phyloP scores from a whole-genome alignment of 768 basidiomycete genomes.

The Daedalea quercina region DNA sequence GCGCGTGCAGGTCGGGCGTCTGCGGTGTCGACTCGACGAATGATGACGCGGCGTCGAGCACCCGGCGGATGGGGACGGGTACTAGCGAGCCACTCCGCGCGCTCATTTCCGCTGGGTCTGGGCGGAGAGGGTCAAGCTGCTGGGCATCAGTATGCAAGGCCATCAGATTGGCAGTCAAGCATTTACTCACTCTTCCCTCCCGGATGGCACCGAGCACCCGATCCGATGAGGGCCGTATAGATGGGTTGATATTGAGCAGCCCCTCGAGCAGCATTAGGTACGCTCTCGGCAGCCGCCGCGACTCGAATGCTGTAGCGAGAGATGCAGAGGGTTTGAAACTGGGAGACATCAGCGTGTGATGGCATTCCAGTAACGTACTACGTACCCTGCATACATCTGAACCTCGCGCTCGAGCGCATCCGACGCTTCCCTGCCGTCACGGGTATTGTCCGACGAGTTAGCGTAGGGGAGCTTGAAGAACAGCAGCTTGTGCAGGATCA shows the following conservation, averaged over 20 bases:
- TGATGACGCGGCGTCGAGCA: not conserved
- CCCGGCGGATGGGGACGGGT: conserved; percentile 4
- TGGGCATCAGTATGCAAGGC: conserved; percentile 6
- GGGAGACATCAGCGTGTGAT: not conserved
- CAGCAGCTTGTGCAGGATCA: conserved; percentile 90
- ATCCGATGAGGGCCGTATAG: conserved; percentile 64
- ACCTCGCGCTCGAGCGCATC: conserved; percentile 70
- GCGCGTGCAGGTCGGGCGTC: not conserved
- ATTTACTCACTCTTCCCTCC: conserved; percentile 59
- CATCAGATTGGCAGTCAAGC: not conserved
- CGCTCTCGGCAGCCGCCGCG: conserved; percentile 65
- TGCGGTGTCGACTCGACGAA: not conserved
- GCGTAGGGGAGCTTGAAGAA: conserved; percentile 88
- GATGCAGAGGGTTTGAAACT: conserved; percentile 48
- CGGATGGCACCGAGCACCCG: conserved; percentile 62
- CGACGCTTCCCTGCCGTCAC: conserved; percentile 57
- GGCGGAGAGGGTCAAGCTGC: conserved; percentile 23
- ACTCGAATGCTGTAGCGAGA: conserved; percentile 51
- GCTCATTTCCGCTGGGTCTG: not conserved
- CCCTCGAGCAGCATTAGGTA: conserved; percentile 69
- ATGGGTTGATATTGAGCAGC: conserved; percentile 56
- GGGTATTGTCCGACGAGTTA: conserved; percentile 51
- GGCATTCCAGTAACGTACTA: not conserved
- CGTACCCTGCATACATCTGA: conserved; percentile 64
- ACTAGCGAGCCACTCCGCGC: conserved; percentile 9